A percentile compares a stretch with the other conserved stretches of the same genome.
These are phyloP conservation scores for Cyclanthera cordifolia DNA, from an alignment of 306 rosid species.

Conservation along the genomic window DNA sequence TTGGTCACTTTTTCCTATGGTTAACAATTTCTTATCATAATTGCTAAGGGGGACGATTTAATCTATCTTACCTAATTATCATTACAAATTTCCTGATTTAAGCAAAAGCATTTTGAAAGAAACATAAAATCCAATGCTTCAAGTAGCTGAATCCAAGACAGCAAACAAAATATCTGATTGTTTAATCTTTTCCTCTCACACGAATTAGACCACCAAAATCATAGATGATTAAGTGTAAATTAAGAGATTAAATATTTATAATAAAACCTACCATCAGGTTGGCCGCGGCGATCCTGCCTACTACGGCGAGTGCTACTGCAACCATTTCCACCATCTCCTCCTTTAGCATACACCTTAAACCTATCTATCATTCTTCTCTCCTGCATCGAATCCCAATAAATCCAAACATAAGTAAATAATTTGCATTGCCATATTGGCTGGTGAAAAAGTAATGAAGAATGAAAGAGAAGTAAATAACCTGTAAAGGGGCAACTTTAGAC, in stretches of 20 bases:
- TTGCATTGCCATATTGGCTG: no score
- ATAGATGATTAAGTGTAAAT: neutral
- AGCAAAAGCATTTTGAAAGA: constrained; percentile 12
- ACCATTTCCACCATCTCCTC: constrained; percentile 87
- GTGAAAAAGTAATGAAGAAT: no score
- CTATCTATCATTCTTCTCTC: constrained; percentile 86
- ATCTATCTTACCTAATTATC: no score
- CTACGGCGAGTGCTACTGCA: constrained; percentile 65
- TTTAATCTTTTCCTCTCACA: neutral
- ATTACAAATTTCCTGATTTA: constrained; percentile 11
- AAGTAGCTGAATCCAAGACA: constrained; percentile 30
- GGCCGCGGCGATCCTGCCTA: constrained; percentile 43
- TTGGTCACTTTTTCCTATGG: neutral
- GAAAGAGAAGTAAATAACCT: no score
- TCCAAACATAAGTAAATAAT: neutral
- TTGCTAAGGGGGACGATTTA: no score
- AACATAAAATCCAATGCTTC: constrained; percentile 59
- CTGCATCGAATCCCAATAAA: constrained; percentile 23
- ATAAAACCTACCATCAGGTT: constrained; percentile 52
- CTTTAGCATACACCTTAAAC: constrained; percentile 59
- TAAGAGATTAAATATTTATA: neutral
- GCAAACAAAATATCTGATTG: neutral
- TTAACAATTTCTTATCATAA: neutral
- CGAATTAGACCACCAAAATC: neutral
- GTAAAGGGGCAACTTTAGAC: no score